phyloP scores from a whole-genome alignment of 2,329 filamentous ascomycete species.

The Stemphylium lycopersici region DNA sequence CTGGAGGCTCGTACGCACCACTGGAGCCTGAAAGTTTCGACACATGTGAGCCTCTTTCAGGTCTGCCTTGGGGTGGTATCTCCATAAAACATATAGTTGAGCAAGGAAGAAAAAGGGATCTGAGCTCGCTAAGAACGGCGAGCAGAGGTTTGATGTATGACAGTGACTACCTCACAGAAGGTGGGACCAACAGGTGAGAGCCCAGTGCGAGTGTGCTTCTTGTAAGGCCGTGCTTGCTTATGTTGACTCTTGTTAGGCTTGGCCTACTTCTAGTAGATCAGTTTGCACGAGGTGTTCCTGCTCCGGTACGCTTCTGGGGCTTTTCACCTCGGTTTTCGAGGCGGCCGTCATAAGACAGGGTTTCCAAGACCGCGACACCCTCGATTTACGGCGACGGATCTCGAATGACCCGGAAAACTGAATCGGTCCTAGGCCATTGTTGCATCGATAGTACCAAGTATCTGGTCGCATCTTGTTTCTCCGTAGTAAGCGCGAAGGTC shows the following conservation, averaged over 20 bases:
- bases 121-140: slow-evolving; percentile 50
- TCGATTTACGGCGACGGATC: background rate
- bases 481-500: background rate
- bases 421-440: background rate
- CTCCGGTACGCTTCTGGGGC: slow-evolving; percentile 31
- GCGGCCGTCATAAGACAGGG: background rate
- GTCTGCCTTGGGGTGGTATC: slow-evolving; percentile 70
- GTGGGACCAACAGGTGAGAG: slow-evolving; percentile 45
- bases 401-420: background rate
- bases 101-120: slow-evolving; percentile 53
- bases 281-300: slow-evolving; percentile 47
- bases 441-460: background rate
- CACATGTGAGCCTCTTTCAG: slow-evolving; percentile 62
- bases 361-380: background rate
- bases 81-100: slow-evolving; percentile 62
- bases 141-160: slow-evolving; percentile 49
- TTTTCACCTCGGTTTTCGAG: slow-evolving; percentile 29
- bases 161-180: slow-evolving; percentile 34
- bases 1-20: slow-evolving; percentile 68
- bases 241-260: slow-evolving; percentile 40
- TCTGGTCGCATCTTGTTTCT: background rate
- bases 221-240: slow-evolving; percentile 20
- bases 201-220: slow-evolving; percentile 34
- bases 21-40: slow-evolving; percentile 64
- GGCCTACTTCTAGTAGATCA: slow-evolving; percentile 44